Base-by-base conservation (phyloP, 768 basidiomycete genomes). In the Lyophyllum semitale region DNA sequence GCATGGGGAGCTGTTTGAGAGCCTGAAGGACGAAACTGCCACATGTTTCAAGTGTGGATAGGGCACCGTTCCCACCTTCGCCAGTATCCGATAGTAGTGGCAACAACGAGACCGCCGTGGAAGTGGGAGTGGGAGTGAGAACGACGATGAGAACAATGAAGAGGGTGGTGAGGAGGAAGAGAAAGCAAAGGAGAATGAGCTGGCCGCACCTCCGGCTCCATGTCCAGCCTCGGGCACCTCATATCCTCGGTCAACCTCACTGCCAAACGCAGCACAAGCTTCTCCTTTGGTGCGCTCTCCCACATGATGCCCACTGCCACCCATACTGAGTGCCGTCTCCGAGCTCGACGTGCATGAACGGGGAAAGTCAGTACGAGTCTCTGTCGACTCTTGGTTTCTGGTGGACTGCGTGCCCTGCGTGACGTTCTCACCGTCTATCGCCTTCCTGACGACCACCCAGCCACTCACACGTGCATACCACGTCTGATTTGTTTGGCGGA, bases 221-320 rank as follows among this genome's bases (percentile, higher is more conserved):
- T 94, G 85, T 93, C 91, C 3, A 90, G 88, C 57, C 80, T 94
- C 5, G 92, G 92, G 2, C 86, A 88, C 22, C 91, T 90, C 1
- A 77, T 93, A 48, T 69, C 73, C 30, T 84, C 88, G 23, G 20
- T 3, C 17, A 37, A 66, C 1, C 79, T 81, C 8, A 79, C n/a
- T n/a, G n/a, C n/a, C n/a, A n/a, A n/a, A n/a, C n/a, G n/a, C n/a
- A n/a, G 84, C 0, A 73, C 70, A 37, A 71, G 69, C 54, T 48
- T 55, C 6, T 81, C 77, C 6, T 78, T 77, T 11, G 70, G 73
- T 43, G 67, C 68, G 17, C 61, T 73, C 57, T 78, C 79, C 8
- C 77, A 71, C 54, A 67, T 73, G 12, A 68, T 75, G n/a, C n/a
- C n/a, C n/a, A n/a, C n/a, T n/a, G n/a, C n/a, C n/a, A n/a, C n/a